These are phyloP conservation scores for Fonsecaea nubica DNA, from an alignment of 2,329 filamentous ascomycete genomes.

Conservation along the genomic window DNA sequence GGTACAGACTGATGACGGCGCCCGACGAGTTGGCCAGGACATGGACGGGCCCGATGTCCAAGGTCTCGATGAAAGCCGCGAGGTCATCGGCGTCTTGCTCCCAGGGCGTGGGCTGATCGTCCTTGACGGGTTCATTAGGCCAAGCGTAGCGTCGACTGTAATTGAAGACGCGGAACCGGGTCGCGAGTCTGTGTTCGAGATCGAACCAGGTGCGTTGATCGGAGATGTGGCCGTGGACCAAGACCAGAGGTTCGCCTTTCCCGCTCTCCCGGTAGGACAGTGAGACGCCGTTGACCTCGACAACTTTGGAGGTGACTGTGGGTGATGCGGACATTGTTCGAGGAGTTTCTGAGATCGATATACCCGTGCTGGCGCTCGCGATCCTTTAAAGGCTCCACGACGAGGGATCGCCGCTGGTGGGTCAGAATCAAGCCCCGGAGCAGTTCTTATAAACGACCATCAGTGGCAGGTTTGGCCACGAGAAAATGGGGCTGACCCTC, in stretches of 20 bases:
- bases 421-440: neutral
- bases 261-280: conserved; percentile 29
- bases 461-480: neutral
- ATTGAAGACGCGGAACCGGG: conserved; percentile 26
- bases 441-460: neutral
- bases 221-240: conserved; percentile 30
- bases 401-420: neutral
- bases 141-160: conserved; percentile 31
- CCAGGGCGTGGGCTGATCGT: conserved; percentile 17
- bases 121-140: conserved; percentile 27
- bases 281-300: conserved; percentile 24
- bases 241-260: conserved; percentile 27
- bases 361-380: neutral
- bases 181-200: conserved; percentile 21
- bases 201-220: conserved; percentile 26
- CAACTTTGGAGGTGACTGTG: neutral
- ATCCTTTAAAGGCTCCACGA: neutral
- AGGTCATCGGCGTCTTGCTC: conserved; percentile 28
- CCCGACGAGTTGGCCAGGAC: conserved; percentile 31
- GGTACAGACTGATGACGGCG: conserved; percentile 16
- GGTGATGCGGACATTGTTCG: conserved; percentile 9
- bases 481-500: neutral
- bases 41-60: conserved; percentile 26
- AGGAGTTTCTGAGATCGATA: neutral
- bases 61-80: conserved; percentile 20